phyloP scores from a whole-genome alignment of 345 rosid species.

The Lagerstroemia speciosa region DNA sequence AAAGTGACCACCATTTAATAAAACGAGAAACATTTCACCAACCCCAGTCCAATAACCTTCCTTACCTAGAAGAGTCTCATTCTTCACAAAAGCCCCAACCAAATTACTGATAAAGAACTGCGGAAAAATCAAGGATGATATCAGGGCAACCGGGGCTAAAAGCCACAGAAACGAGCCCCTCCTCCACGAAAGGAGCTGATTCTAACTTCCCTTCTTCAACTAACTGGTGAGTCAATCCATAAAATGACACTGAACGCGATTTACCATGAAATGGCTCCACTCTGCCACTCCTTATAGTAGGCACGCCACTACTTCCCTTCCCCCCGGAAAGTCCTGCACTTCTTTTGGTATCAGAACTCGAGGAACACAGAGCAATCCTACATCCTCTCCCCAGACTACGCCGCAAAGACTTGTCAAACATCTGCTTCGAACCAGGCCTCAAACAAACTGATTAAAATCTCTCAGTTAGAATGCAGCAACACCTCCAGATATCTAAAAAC shows the following conservation, averaged over 20 bases:
- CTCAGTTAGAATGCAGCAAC: neutral
- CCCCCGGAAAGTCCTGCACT: conserved; percentile 10
- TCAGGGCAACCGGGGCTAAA: conserved; percentile 58
- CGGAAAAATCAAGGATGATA: conserved; percentile 54
- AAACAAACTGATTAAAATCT: conserved; percentile 15
- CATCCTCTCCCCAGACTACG: conserved; percentile 20
- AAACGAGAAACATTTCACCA: neutral
- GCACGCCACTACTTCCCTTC: conserved; percentile 13
- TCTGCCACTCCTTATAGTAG: conserved; percentile 20
- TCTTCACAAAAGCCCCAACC: conserved; percentile 42
- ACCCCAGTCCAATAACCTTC: neutral
- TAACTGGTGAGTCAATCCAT: conserved; percentile 62
- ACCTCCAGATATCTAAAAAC: neutral
- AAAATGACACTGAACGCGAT: conserved; percentile 70
- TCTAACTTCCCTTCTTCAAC: conserved; percentile 66
- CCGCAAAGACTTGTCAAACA: neutral
- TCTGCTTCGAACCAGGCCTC: conserved; percentile 12
- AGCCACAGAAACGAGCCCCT: conserved; percentile 62
- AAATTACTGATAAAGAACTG: conserved; percentile 54
- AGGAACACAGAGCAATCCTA: conserved; percentile 17
- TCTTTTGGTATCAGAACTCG: conserved; percentile 22
- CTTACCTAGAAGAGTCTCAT: conserved; percentile 39
- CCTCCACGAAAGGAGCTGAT: conserved; percentile 48
- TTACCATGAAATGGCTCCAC: conserved; percentile 64
- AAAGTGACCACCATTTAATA: neutral